Evolutionary conservation across 139 green algal species (phyloP), one percentile per base, ranked within the genome.

Genomic region (Chlamydomonas sp.): DNA sequence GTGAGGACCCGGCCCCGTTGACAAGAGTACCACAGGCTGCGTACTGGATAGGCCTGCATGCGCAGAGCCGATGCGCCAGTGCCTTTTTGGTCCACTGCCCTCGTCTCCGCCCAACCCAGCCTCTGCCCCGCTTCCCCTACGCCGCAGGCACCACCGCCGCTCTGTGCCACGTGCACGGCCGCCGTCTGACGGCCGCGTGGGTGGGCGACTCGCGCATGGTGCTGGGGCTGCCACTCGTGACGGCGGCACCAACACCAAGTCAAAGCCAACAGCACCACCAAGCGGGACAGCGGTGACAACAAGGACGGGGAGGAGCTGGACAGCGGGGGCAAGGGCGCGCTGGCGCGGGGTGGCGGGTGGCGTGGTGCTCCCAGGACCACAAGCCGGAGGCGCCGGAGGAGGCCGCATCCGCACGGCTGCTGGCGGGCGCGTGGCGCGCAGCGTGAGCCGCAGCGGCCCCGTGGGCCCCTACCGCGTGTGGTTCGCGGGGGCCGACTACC

Each of bases 321-420:
- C 8, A 84, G 57, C 17, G 58, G 31, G 31, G 68, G 86, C 79
- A 2, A 58, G 80, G 17, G 88, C 72, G n/a, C n/a, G 31, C 8
- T 31, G 67, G 80, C 57, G 49, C 4, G 57, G 73, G 62, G 2
- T 87, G 83, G 83, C 72, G 72, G 6, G 83, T 87, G 73, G 83
- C 63, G 14, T 87, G 83, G 83, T 20, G 62, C 61, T 76, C 62
- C 59, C 77, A 84, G 20, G 91, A 94, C 71, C 91, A 94, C 79
- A 94, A 94, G 77, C 91, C 91, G 63, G 91, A 94, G 61, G 31
- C 67, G 16, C 88, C 85, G 2, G 90, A 74, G 31, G 91, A 94
- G 85, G 57, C 83, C 68, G 61, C n/a, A n/a, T n/a, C n/a, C n/a
- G n/a, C 31, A 20, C 77, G 20, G 67, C 90, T 68, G 86, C 84